phyloP scores from a whole-genome alignment of 495 filamentous ascomycete genomes.

The Talaromyces borbonicus region DNA sequence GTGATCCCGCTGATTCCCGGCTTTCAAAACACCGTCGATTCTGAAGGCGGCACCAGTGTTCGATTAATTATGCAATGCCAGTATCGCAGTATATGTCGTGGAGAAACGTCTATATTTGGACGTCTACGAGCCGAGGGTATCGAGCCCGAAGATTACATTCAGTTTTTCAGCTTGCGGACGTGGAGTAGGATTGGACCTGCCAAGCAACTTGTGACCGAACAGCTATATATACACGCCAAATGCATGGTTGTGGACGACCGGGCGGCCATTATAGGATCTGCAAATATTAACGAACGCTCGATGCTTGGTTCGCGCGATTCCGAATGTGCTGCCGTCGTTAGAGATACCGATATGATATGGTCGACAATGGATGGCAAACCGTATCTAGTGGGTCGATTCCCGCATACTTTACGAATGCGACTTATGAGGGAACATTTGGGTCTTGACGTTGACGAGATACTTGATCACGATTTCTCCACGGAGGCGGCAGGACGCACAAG shows the following conservation, averaged over 20 bases:
- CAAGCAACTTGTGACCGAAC: constrained; percentile 80
- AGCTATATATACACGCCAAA: constrained; percentile 97
- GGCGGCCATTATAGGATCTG: constrained; percentile 88
- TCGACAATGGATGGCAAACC: constrained; percentile 84
- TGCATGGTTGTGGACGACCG: constrained; percentile 95
- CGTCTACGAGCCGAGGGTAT: constrained; percentile 71
- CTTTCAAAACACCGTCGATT: constrained; percentile 94
- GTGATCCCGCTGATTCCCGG: constrained; percentile 95
- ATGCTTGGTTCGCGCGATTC: constrained; percentile 89
- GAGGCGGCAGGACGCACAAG: constrained; percentile 36
- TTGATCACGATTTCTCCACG: constrained; percentile 61
- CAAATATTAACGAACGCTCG: constrained; percentile 97
- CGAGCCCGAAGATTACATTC: constrained; percentile 93
- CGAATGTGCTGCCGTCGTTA: constrained; percentile 81
- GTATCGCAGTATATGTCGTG: constrained; percentile 92
- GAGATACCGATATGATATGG: constrained; percentile 89
- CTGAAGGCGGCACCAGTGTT: constrained; percentile 86
- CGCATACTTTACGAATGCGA: constrained; percentile 85
- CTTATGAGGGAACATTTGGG: constrained; percentile 97
- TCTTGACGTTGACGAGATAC: constrained; percentile 82
- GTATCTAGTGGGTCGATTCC: constrained; percentile 83
- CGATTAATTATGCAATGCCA: constrained; percentile 97
- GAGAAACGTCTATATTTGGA: constrained; percentile 87
- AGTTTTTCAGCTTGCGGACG: constrained; percentile 83
- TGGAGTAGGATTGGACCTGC: constrained; percentile 90